A percentile compares a stretch with the other conserved stretches of the same genome.
phyloP scores from a whole-genome alignment of 2,329 filamentous ascomycete genomes.

The Chalaropsis thielavioides region DNA sequence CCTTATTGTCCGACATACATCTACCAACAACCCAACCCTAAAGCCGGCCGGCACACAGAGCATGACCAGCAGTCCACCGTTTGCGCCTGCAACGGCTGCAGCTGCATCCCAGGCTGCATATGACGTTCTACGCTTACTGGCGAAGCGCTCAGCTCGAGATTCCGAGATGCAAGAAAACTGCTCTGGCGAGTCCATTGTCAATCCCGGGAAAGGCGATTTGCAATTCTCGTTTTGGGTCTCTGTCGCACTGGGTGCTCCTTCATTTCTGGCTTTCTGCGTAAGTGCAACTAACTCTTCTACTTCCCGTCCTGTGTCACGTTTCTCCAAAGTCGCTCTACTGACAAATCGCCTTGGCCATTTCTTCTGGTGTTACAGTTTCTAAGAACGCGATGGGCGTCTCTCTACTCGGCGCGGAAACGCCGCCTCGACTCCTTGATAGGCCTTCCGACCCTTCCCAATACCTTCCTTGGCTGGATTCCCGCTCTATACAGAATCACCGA shows the following conservation, averaged over 20 bases:
- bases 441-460: slow-evolving; percentile 68
- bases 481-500: slow-evolving; percentile 73
- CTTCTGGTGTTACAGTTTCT: slow-evolving; percentile 43
- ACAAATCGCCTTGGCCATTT: not conserved
- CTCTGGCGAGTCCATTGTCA: slow-evolving; percentile 17
- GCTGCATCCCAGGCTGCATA: slow-evolving; percentile 16
- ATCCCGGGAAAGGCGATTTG: slow-evolving; percentile 19
- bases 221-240: slow-evolving; percentile 35
- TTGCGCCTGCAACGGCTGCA: slow-evolving; percentile 4
- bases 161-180: slow-evolving; percentile 17
- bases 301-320: not conserved
- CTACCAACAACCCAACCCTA: not conserved
- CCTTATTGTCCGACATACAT: not conserved
- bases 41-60: not conserved
- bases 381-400: slow-evolving; percentile 75
- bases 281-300: slow-evolving; percentile 22
- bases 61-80: slow-evolving; percentile 3
- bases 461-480: slow-evolving; percentile 86
- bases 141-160: not conserved
- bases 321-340: slow-evolving; percentile 4
- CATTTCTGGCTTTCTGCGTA: slow-evolving; percentile 66
- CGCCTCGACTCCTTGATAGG: slow-evolving; percentile 44
- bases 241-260: slow-evolving; percentile 50
- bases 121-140: slow-evolving; percentile 4
- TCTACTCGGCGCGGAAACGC: slow-evolving; percentile 81